Base-by-base conservation (phyloP, 2,329 filamentous ascomycete species). In the Blastomyces silverae region DNA sequence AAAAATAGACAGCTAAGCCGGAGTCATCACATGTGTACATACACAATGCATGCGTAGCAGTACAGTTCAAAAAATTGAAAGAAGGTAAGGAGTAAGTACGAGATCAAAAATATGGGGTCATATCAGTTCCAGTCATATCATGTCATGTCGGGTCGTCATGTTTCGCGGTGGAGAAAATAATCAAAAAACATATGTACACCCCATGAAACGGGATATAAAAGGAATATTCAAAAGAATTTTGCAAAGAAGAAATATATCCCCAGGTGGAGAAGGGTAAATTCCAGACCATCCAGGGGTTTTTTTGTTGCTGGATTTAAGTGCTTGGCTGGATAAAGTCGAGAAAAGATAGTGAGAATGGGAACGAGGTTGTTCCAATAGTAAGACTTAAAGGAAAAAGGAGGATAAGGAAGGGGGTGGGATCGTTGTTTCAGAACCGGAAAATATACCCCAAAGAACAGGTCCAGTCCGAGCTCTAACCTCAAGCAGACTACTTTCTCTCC, bases 1-100 rank as follows among this genome's bases (percentile, higher is more conserved):
- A 60, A 55, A 55, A 46, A 31, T 34, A 39, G 34, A 66, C 59
- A 55, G 57, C 48, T 63, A 52, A 59, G 56, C 17, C 11, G 28
- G 53, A 25, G 53, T 28, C 46, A 59, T 63, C 39, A 61, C 20
- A 48, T 60, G 20, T 25, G 44, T n/a, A 46, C 20, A 46, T 20
- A 46, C 20, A 64, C 42, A 42, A n/a, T 44, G 34, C 13, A 58
- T 42, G 34, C 56, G 17, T 44, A 58, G 25, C 37, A 44, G 11
- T 17, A 58, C 53, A 37, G 31, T 37, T 58, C 7, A 42, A 42
- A 42, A 39, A n/a, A 42, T 4, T 17, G 34, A 42, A 39, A 42
- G 10, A 42, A 39, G 59, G 22, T 25, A 13, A 52, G 11, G 13
- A 28, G 11, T 53, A 4, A 44, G 11, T 53, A 4, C 34, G 0